A percentile compares a stretch with the other conserved stretches of the same genome.
These are phyloP conservation scores for Ceratobasidium sp. DNA, from an alignment of 1,284 basidiomycete genomes.

Conservation along the genomic window DNA sequence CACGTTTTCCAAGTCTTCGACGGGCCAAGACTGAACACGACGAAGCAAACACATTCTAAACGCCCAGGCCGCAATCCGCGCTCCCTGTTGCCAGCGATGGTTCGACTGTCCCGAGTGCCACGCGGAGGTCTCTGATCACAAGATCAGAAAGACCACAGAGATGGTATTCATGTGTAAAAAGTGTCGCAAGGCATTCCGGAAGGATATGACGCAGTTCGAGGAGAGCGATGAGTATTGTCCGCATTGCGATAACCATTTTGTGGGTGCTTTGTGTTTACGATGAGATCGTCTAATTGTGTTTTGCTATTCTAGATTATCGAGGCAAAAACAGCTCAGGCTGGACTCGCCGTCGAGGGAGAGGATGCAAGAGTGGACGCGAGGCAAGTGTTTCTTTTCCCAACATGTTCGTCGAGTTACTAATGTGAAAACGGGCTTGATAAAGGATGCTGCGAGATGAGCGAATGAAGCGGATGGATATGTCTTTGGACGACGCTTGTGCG, in stretches of 20 bases:
- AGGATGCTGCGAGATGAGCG: conserved; percentile 42
- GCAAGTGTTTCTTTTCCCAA: conserved; percentile 61
- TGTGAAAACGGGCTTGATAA: not conserved
- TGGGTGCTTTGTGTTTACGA: conserved; percentile 60
- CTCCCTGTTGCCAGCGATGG: conserved; percentile 96
- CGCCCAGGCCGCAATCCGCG: conserved; percentile 92
- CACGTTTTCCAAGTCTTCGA: not conserved
- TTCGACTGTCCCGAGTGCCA: conserved; percentile 97
- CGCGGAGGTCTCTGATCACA: conserved; percentile 83
- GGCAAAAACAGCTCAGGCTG: conserved; percentile 90
- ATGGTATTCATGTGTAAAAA: conserved; percentile 98
- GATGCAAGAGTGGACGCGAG: conserved; percentile 89
- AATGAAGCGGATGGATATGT: conserved; percentile 30
- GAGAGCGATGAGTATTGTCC: conserved; percentile 98
- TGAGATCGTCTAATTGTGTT: conserved; percentile 12
- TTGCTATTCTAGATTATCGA: conserved; percentile 79
- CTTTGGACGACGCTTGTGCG: conserved; percentile 33
- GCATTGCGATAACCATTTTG: conserved; percentile 98
- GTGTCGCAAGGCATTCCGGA: conserved; percentile 96
- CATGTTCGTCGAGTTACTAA: not conserved
- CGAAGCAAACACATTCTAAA: conserved; percentile 92
- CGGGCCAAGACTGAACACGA: not conserved
- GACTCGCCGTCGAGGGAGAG: conserved; percentile 89
- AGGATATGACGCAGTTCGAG: conserved; percentile 92
- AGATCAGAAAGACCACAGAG: conserved; percentile 82